phyloP scores from a whole-genome alignment of 2,329 filamentous ascomycete species.

The Venturia asperata region DNA sequence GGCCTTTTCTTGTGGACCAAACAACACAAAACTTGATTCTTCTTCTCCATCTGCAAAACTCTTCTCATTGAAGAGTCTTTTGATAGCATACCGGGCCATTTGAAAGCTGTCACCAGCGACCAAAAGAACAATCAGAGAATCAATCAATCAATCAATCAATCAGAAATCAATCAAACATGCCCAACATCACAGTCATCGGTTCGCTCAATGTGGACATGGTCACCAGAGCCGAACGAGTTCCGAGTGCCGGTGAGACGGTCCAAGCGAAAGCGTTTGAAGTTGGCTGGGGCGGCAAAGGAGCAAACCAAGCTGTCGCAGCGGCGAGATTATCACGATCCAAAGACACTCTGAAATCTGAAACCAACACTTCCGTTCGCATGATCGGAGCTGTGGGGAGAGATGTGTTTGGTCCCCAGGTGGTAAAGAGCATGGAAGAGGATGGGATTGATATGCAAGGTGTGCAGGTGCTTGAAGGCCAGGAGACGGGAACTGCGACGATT shows the following conservation, averaged over 20 bases:
- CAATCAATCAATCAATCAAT: background rate
- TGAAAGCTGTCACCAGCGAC: background rate
- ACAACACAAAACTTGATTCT: conserved; percentile 1
- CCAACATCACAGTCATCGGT: conserved; percentile 69
- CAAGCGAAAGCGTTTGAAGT: conserved; percentile 70
- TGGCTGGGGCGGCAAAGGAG: conserved; percentile 85
- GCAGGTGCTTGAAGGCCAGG: conserved; percentile 35
- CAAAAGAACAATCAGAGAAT: background rate
- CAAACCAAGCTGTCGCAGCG: conserved; percentile 89
- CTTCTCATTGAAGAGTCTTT: background rate
- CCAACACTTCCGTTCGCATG: conserved; percentile 37
- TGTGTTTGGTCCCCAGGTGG: conserved; percentile 34
- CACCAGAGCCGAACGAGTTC: conserved; percentile 76
- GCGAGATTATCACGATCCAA: conserved; percentile 65
- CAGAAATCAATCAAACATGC: conserved; percentile 4
- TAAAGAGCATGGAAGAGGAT: conserved; percentile 38
- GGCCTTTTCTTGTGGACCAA: conserved; percentile 6
- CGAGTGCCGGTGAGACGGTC: conserved; percentile 78
- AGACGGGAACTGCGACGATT: conserved; percentile 44
- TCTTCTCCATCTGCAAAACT: background rate
- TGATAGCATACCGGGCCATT: background rate
- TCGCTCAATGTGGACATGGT: conserved; percentile 95
- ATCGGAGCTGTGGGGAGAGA: conserved; percentile 45
- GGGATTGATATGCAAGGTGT: conserved; percentile 38
- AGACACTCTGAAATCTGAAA: conserved; percentile 21